Evolutionary conservation across 73 alveolate species (phyloP), one percentile per base, ranked within the genome.

Genomic region (Stentor roeselii): DNA sequence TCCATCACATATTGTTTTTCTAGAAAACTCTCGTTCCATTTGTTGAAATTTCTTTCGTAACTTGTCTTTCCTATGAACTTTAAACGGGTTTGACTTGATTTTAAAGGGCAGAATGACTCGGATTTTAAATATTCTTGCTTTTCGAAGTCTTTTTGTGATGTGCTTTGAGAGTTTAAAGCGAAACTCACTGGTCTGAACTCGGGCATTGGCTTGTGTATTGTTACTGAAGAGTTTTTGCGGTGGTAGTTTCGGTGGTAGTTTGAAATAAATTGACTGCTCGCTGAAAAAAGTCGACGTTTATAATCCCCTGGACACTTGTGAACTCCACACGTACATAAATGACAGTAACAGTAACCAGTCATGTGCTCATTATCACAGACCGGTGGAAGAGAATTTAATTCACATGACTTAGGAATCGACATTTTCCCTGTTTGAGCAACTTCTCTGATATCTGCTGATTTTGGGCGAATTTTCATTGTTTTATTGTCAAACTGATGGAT

Each of bases 301-400:
- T 67, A 67, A 1, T 67, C 80, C n/a, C 80, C 80, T 27, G 80
- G 80, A 32, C 80, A 67, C 11, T 21, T 21, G 34, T 67, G 80
- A 21, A 27, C 34, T 21, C 80, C 80, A 67, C 80, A 67, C 27
- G n/a, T 67, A 34, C 80, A 67, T 21, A 67, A 40, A 67, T 67
- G 80, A 32, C 80, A 67, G 80, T 21, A 32, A 32, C 80, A 67
- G 2, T 67, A 27, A 2, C 37, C 80, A 30, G 37, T 32, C 37
- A 67, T n/a, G 34, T 67, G 80, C 80, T 67, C 80, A 21, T 21
- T 67, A 21, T 67, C 80, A 21, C 41, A 67, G 34, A 67, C 41
- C 21, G 80, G 80, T 21, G 80, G 80, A n/a, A 58, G 27, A 58
- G n/a, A n/a, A n/a, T n/a, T n/a, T n/a, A n/a, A n/a, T n/a, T n/a